Percentiles rank a stretch among this genome's conserved stretches.
phyloP scores from a whole-genome alignment of 2,329 filamentous ascomycete species.

The Xylaria multiplex region DNA sequence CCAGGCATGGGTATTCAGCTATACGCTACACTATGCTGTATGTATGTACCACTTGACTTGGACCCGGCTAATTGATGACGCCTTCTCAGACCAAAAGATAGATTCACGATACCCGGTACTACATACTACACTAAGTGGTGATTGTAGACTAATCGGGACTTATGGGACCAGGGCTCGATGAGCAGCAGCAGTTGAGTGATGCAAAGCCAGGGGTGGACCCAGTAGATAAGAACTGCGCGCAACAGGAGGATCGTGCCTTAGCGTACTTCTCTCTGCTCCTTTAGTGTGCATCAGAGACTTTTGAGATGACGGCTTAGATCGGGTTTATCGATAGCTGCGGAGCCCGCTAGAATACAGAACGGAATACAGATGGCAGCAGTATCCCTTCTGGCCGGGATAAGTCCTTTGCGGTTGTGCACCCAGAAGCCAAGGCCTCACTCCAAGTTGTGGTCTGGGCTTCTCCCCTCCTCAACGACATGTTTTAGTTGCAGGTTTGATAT shows the following conservation, averaged over 20 bases:
- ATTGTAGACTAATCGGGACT: slow-evolving; percentile 41
- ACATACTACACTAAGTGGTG: background rate
- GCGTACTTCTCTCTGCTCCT: slow-evolving; percentile 8
- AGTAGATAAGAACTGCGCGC: slow-evolving; percentile 45
- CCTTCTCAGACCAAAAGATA: slow-evolving; percentile 36
- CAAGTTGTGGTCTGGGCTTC: background rate
- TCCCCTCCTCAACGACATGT: slow-evolving; percentile 2
- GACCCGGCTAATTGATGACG: slow-evolving; percentile 37
- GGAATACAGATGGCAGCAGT: slow-evolving; percentile 34
- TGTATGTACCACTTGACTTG: background rate
- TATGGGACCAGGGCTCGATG: slow-evolving; percentile 41
- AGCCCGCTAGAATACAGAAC: slow-evolving; percentile 44
- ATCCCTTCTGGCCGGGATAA: slow-evolving; percentile 22
- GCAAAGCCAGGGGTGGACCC: slow-evolving; percentile 34
- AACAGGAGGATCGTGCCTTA: slow-evolving; percentile 1
- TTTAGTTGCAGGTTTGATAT: slow-evolving; percentile 5
- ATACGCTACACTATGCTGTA: background rate
- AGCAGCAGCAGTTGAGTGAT: too few relatives aligned
- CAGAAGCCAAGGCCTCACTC: slow-evolving; percentile 1
- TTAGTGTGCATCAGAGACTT: slow-evolving; percentile 1
- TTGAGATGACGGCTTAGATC: slow-evolving; percentile 17
- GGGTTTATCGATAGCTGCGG: slow-evolving; percentile 38
- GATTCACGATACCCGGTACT: slow-evolving; percentile 36
- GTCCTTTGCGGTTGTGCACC: background rate
- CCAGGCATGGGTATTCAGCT: slow-evolving; percentile 1